Evolutionary conservation across 179 eudicot species (phyloP).

Genomic region (Patellifolia procumbens): DNA sequence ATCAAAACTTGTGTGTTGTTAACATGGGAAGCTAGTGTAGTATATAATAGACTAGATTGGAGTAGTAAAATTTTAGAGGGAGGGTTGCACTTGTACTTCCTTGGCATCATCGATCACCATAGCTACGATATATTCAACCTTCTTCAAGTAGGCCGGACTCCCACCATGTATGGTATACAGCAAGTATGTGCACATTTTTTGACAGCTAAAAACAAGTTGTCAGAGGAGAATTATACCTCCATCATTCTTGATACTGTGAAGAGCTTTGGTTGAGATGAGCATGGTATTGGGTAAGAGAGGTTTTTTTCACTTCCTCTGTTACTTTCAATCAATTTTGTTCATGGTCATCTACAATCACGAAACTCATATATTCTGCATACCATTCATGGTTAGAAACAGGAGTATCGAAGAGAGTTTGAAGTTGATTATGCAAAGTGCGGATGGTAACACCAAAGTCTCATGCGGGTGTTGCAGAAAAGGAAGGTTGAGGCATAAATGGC

Average conservation of each 20-base stretch:
- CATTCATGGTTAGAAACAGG: too few species aligned
- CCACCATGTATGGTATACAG: conserved; percentile 9
- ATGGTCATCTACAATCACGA: too few species aligned
- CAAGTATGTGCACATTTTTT: conserved; percentile 13
- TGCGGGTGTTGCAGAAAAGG: too few species aligned
- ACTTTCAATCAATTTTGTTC: too few species aligned
- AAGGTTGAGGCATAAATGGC: too few species aligned
- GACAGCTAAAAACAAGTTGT: conserved; percentile 14
- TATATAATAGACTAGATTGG: neutral
- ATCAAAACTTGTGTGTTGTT: conserved; percentile 10
- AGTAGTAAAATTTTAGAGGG: neutral
- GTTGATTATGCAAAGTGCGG: too few species aligned
- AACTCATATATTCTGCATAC: too few species aligned
- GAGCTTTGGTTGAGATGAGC: neutral
- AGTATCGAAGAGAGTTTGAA: too few species aligned
- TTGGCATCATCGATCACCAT: conserved; percentile 11
- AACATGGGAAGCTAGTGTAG: conserved; percentile 5
- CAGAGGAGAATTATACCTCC: conserved; percentile 8
- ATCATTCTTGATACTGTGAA: neutral
- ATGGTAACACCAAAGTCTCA: too few species aligned
- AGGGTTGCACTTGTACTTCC: conserved; percentile 13
- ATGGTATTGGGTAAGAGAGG: conserved; percentile 6
- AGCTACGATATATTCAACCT: neutral
- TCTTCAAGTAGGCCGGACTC: neutral
- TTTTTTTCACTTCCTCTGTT: too few species aligned